These are phyloP conservation scores for Agrocybe praecox DNA, from an alignment of 768 basidiomycete genomes.

Conservation along the genomic window DNA sequence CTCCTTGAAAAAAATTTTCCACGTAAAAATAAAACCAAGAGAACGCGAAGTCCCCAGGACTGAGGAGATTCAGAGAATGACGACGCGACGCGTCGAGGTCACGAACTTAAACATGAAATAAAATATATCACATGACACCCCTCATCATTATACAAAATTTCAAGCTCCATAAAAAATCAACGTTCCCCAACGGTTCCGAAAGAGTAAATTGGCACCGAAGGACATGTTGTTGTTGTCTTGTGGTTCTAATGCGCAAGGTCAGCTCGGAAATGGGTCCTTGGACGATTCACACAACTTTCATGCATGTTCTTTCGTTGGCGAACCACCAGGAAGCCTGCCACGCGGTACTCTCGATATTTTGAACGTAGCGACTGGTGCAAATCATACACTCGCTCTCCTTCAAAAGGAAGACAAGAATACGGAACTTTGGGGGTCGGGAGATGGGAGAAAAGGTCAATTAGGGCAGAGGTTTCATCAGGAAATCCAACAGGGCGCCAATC, in stretches of 20 bases:
- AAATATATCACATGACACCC: no score
- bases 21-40: no score
- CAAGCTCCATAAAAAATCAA: no score
- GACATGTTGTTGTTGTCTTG: constrained; percentile 29
- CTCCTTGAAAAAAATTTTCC: no score
- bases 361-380: constrained; percentile 70
- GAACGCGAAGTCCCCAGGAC: no score
- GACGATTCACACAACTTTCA: constrained; percentile 48
- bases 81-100: no score
- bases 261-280: constrained; percentile 46
- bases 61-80: no score
- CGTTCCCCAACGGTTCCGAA: no score
- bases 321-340: constrained; percentile 31
- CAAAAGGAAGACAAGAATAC: constrained; percentile 24
- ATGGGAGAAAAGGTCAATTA: constrained; percentile 72
- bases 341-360: constrained; percentile 34
- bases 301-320: constrained; percentile 39
- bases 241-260: constrained; percentile 58
- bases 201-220: no score
- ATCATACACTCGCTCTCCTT: constrained; percentile 78
- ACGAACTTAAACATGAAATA: no score
- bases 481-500: constrained; percentile 14
- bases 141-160: no score
- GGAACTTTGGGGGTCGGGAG: constrained; percentile 77
- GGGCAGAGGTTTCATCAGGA: constrained; percentile 42